These are phyloP conservation scores for Oryza rufipogon DNA, from an alignment of 176 grass and related monocot species.

Conservation along the genomic window DNA sequence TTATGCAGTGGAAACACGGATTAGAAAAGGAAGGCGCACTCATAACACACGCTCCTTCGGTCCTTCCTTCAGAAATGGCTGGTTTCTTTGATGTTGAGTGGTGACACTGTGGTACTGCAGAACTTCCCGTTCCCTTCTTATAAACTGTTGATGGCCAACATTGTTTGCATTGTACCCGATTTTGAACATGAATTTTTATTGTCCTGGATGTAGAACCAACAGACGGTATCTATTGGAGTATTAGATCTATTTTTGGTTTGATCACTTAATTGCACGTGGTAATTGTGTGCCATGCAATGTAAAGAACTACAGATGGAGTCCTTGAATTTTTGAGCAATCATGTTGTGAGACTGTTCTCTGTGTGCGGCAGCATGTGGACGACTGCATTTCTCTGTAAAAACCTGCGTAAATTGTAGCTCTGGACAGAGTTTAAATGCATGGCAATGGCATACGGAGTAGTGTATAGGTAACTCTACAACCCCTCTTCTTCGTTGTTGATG, in stretches of 20 bases:
- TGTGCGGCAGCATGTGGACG: not conserved
- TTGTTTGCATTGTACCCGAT: not conserved
- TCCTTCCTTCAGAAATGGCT: too few species aligned
- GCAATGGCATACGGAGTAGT: too few species aligned
- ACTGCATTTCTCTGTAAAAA: not conserved
- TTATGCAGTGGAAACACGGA: too few species aligned
- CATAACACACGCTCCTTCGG: too few species aligned
- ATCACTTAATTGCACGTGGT: not conserved
- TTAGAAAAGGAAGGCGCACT: too few species aligned
- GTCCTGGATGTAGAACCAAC: not conserved
- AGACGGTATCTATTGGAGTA: too few species aligned
- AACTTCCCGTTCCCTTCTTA: not conserved
- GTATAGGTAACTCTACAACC: too few species aligned
- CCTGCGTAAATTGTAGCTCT: not conserved
- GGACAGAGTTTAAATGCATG: not conserved
- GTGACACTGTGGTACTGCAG: not conserved
- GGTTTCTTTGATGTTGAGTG: not conserved
- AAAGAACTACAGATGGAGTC: not conserved
- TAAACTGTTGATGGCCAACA: not conserved
- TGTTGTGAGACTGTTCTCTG: not conserved
- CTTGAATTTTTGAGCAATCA: not conserved
- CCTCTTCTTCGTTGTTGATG: too few species aligned
- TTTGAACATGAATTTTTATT: not conserved
- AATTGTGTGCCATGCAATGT: not conserved
- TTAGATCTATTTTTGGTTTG: not conserved